Evolutionary conservation across 345 rosid genomes (phyloP).

Genomic region (Populus nigra): DNA sequence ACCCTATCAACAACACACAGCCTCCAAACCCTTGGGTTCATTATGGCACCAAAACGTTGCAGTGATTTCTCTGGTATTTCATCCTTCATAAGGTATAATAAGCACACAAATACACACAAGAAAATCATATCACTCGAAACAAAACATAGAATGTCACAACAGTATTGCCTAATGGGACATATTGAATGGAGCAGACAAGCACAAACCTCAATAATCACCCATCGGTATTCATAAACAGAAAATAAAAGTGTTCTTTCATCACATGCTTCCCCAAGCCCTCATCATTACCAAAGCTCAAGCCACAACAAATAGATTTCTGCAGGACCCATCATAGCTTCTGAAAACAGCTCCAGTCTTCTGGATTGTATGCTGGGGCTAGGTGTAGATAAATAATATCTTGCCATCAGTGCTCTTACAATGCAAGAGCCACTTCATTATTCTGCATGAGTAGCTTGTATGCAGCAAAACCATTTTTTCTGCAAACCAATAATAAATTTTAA

Average conservation of each 20-base stretch:
- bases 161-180: background rate
- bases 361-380: conserved; percentile 16
- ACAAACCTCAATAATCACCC: conserved; percentile 7
- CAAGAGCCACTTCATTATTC: conserved; percentile 27
- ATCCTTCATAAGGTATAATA: background rate
- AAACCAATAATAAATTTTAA: background rate
- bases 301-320: conserved; percentile 32
- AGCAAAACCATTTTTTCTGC: conserved; percentile 57
- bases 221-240: conserved; percentile 4
- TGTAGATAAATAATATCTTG: conserved; percentile 14
- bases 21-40: no score
- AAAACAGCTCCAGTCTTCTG: conserved; percentile 42
- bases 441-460: conserved; percentile 31
- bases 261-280: conserved; percentile 15
- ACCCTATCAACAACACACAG: no score
- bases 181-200: conserved; percentile 1
- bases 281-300: conserved; percentile 22
- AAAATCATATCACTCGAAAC: conserved; percentile 16
- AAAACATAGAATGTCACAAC: conserved; percentile 10
- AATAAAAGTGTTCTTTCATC: conserved; percentile 15
- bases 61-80: no score
- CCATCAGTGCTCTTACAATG: conserved; percentile 13
- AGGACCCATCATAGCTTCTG: conserved; percentile 40
- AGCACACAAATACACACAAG: conserved; percentile 5
- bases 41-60: no score